Evolutionary conservation across 1,284 basidiomycete species (phyloP).

Genomic region (Cystobasidiaceae sp.): DNA sequence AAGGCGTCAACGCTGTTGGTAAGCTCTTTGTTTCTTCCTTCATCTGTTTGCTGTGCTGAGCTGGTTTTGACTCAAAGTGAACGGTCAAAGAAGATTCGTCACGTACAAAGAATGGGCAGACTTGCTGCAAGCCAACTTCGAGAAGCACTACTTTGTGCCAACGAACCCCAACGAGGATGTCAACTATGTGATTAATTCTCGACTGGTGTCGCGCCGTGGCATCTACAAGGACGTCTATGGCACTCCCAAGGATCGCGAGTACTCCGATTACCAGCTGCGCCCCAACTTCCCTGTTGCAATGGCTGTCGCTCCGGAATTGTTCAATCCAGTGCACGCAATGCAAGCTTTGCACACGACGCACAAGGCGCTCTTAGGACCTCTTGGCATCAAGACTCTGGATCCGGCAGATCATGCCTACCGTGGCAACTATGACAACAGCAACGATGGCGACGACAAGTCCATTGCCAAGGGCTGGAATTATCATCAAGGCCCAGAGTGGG

Average conservation of each 20-base stretch:
- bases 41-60: too few relatives aligned
- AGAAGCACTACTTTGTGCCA: conserved; percentile 85
- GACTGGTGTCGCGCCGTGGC: conserved; percentile 77
- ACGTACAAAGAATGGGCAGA: conserved; percentile 87
- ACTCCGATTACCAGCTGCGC: conserved; percentile 83
- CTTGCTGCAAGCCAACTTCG: conserved; percentile 79
- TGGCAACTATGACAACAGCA: conserved; percentile 83
- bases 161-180: conserved; percentile 67
- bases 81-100: conserved; percentile 64
- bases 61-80: conserved; percentile 62
- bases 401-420: conserved; percentile 74
- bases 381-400: conserved; percentile 93
- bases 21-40: too few relatives aligned
- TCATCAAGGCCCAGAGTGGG: conserved; percentile 55
- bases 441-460: conserved; percentile 72
- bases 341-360: conserved; percentile 71
- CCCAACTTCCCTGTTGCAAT: conserved; percentile 65
- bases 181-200: conserved; percentile 65
- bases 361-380: conserved; percentile 66
- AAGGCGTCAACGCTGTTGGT: conserved; percentile 77
- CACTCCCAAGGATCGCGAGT: conserved; percentile 76
- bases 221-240: conserved; percentile 99
- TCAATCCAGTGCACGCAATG: conserved; percentile 72
- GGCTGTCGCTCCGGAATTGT: conserved; percentile 94
- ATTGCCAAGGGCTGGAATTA: conserved; percentile 84